phyloP scores from a whole-genome alignment of 2,329 filamentous ascomycete species.

The Ophiostoma quercus region DNA sequence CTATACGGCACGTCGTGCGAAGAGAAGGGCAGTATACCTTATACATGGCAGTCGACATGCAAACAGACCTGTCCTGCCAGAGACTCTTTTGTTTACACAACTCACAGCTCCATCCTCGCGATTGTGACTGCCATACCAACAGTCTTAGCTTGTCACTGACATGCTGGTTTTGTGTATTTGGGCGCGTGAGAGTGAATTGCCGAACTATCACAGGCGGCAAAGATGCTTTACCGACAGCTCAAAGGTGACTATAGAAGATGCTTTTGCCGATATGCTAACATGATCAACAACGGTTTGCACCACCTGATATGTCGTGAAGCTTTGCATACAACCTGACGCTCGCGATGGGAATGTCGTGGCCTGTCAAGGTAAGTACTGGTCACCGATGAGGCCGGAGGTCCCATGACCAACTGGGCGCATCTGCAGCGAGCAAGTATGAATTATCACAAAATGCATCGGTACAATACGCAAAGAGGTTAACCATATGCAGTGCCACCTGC shows the following conservation, averaged over 20 bases:
- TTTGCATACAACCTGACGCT: neutral
- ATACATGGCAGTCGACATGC: neutral
- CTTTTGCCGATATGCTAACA: neutral
- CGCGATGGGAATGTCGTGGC: neutral
- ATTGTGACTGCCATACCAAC: neutral
- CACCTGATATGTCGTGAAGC: slow-evolving; percentile 9
- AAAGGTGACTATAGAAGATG: neutral
- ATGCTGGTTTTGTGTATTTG: neutral
- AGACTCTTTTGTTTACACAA: neutral
- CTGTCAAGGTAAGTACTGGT: neutral
- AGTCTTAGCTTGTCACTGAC: neutral
- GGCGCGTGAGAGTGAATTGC: neutral
- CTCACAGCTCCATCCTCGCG: neutral
- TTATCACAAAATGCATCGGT: neutral
- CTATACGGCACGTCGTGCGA: neutral
- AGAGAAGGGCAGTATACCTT: neutral
- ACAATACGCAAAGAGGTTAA: neutral
- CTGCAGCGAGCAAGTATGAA: neutral
- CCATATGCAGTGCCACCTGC: neutral
- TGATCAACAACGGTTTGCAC: neutral
- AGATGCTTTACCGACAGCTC: neutral
- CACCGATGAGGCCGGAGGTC: neutral
- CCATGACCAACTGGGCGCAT: neutral
- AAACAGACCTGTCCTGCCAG: neutral
- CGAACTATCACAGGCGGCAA: neutral